Evolutionary conservation across 345 rosid species (phyloP).

Genomic region (Eucalyptus polybractea): DNA sequence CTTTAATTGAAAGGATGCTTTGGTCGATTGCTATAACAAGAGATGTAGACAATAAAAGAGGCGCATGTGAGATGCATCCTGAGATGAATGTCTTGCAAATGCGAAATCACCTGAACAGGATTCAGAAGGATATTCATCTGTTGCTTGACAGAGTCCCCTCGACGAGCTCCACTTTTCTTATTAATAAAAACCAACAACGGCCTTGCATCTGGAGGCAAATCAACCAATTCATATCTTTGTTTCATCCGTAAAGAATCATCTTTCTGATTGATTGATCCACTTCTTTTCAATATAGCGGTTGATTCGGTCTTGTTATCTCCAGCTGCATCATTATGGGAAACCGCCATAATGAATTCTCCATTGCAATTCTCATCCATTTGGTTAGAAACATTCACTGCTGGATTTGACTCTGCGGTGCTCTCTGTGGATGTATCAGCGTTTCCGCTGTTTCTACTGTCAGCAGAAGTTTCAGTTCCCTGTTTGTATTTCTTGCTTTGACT

Average conservation of each 20-base stretch:
- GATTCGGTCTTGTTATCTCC: conserved; percentile 15
- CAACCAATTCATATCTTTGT: conserved; percentile 68
- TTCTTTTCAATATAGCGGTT: conserved; percentile 14
- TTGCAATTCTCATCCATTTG: conserved; percentile 32
- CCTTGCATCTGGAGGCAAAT: conserved; percentile 71
- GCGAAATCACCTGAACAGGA: conserved; percentile 62
- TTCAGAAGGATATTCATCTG: conserved; percentile 76
- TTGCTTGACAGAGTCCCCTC: conserved; percentile 59
- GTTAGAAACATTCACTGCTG: conserved; percentile 27
- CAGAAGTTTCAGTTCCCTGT: conserved; percentile 49
- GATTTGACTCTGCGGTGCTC: conserved; percentile 41
- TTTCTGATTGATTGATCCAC: conserved; percentile 56
- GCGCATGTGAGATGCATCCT: not conserved
- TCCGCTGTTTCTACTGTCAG: conserved; percentile 42
- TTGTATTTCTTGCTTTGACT: conserved; percentile 77
- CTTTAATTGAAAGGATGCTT: not conserved
- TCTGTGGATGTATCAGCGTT: conserved; percentile 42
- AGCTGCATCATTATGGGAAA: conserved; percentile 19
- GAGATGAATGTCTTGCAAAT: not conserved
- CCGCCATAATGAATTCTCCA: conserved; percentile 15
- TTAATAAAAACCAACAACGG: conserved; percentile 83
- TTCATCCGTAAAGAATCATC: conserved; percentile 71
- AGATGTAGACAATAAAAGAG: not conserved
- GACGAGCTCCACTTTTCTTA: conserved; percentile 87
- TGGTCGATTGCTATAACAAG: not conserved